Evolutionary conservation across 225 moss, liverwort and hornwort species (phyloP).

Genomic region (Ulota crispa): DNA sequence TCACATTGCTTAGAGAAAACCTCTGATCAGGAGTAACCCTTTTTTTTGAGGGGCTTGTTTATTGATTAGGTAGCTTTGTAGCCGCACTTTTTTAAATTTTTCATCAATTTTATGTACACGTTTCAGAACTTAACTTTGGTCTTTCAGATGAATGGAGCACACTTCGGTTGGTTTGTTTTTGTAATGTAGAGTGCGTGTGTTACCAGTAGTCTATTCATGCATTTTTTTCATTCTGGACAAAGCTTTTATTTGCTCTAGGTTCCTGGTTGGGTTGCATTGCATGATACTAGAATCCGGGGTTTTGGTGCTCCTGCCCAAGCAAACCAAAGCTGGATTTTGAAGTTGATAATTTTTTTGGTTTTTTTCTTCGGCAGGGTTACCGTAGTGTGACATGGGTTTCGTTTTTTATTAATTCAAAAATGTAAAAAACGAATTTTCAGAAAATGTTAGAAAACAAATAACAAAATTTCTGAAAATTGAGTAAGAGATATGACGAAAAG

Average conservation of each 20-base stretch:
- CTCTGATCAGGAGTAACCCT: conserved; percentile 31
- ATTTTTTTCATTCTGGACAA: not conserved
- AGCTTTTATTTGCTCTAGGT: not conserved
- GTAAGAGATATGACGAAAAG: too few species aligned
- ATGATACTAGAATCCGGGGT: not conserved
- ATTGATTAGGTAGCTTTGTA: conserved; percentile 38
- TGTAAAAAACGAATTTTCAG: too few species aligned
- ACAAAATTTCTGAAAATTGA: too few species aligned
- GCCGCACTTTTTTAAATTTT: not conserved
- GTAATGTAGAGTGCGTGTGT: not conserved
- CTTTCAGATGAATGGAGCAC: conserved; percentile 15
- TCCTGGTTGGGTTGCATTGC: not conserved
- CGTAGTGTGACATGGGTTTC: too few species aligned
- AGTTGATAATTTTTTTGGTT: not conserved
- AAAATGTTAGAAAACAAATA: too few species aligned
- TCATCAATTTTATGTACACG: conserved; percentile 28
- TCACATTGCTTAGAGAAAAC: conserved; percentile 43
- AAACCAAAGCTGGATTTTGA: not conserved
- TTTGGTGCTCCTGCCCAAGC: not conserved
- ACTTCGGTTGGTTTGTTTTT: not conserved
- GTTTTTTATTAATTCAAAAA: too few species aligned
- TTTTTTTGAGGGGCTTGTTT: conserved; percentile 32
- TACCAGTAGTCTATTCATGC: not conserved
- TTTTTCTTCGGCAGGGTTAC: not conserved
- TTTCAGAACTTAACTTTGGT: conserved; percentile 15